Percentiles rank a stretch among this genome's conserved stretches.
These are phyloP conservation scores for Talaromyces sp. DNA, from an alignment of 2,329 filamentous ascomycete genomes.

Conservation along the genomic window DNA sequence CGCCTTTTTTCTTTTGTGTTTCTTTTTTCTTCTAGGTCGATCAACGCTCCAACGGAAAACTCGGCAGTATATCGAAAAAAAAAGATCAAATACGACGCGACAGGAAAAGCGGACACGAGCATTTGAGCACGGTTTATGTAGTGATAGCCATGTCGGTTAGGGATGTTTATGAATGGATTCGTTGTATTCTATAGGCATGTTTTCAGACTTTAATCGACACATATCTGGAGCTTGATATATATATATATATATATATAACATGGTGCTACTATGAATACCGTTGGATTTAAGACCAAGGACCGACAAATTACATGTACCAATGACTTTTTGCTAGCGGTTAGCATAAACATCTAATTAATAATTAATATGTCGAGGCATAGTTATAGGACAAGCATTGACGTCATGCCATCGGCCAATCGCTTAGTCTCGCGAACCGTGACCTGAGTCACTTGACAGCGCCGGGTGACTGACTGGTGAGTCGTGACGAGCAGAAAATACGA, in stretches of 20 bases:
- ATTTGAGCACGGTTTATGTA: neutral
- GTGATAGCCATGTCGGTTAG: neutral
- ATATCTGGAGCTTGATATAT: too few relatives aligned
- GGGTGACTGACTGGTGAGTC: too few relatives aligned
- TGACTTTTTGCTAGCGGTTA: too few relatives aligned
- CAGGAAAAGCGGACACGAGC: neutral
- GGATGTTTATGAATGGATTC: neutral
- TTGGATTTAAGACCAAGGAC: neutral
- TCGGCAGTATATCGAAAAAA: neutral
- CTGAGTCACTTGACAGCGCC: neutral
- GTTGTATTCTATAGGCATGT: neutral
- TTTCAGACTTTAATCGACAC: too few relatives aligned
- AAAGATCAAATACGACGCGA: neutral
- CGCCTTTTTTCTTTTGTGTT: neutral
- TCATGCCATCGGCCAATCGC: neutral
- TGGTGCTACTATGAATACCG: too few relatives aligned
- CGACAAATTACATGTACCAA: neutral
- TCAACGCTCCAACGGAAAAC: neutral
- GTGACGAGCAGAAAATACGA: too few relatives aligned
- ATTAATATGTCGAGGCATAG: neutral
- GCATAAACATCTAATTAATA: too few relatives aligned
- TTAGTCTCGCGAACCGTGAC: neutral
- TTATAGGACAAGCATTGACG: neutral
- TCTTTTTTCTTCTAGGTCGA: constrained; percentile 1
- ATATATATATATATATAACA: too few relatives aligned